Percentiles rank a stretch among this genome's conserved stretches.
These are phyloP conservation scores for Sonneratia alba DNA, from an alignment of 345 rosid species.

Conservation along the genomic window DNA sequence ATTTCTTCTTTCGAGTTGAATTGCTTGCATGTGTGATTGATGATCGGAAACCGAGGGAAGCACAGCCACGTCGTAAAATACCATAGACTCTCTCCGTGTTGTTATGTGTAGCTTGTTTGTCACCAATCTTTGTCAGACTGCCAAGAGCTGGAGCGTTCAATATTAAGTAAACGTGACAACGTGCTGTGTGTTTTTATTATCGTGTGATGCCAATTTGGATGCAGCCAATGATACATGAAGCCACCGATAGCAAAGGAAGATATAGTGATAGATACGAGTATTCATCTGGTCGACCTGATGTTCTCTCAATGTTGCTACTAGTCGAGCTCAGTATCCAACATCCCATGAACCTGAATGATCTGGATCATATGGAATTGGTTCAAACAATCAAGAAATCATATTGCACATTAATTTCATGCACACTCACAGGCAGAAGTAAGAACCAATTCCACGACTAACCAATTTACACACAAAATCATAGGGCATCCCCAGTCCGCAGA, in stretches of 20 bases:
- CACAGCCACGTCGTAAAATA: neutral
- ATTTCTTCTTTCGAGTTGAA: neutral
- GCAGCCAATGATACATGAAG: neutral
- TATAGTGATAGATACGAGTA: too few relatives aligned
- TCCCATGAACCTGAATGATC: too few relatives aligned
- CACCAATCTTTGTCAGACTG: conserved; percentile 3
- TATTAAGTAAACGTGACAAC: neutral
- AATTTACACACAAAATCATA: neutral
- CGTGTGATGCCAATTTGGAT: neutral
- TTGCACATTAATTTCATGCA: neutral
- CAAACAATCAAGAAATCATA: neutral
- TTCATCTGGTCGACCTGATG: too few relatives aligned
- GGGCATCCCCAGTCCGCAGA: neutral
- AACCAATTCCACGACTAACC: neutral
- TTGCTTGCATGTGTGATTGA: neutral
- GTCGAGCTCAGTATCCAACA: too few relatives aligned
- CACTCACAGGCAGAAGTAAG: neutral
- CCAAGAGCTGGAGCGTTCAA: neutral
- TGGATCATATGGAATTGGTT: too few relatives aligned
- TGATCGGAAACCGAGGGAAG: neutral
- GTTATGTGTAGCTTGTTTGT: neutral
- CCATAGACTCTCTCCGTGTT: neutral
- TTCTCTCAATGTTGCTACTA: too few relatives aligned
- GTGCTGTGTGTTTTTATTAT: neutral
- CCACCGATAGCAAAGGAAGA: too few relatives aligned